These are phyloP conservation scores for Lepidium campestre DNA, from an alignment of 441 rosid genomes.

Conservation along the genomic window DNA sequence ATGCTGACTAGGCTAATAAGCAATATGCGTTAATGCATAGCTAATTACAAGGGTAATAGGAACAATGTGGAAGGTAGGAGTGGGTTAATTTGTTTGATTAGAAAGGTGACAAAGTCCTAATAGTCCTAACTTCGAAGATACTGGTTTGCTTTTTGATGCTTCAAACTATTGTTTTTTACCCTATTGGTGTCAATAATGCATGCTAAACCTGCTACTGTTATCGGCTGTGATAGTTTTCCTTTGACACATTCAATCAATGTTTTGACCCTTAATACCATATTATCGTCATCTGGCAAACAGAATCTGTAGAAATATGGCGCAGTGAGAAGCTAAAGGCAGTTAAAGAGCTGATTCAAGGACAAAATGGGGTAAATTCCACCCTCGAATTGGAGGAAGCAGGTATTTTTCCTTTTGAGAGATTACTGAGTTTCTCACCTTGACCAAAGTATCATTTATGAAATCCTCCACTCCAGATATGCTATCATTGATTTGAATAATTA, in stretches of 20 bases:
- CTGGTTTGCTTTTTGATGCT: neutral
- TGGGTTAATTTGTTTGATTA: neutral
- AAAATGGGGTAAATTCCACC: slow-evolving; percentile 45
- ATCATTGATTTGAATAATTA: neutral
- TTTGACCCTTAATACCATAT: neutral
- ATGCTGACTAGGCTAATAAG: neutral
- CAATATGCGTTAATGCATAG: neutral
- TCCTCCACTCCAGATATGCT: slow-evolving; percentile 8
- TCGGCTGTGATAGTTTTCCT: neutral
- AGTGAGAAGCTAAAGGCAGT: slow-evolving; percentile 69
- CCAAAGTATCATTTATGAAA: neutral
- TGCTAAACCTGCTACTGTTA: neutral
- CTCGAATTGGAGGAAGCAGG: slow-evolving; percentile 70
- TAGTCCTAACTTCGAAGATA: neutral
- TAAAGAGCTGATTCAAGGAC: slow-evolving; percentile 41
- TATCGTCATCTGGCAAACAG: slow-evolving; percentile 40
- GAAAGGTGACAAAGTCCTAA: neutral
- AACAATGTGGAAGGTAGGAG: neutral
- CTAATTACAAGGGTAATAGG: neutral
- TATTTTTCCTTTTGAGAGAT: slow-evolving; percentile 26
- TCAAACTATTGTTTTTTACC: neutral
- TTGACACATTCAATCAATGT: neutral
- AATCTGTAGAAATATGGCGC: slow-evolving; percentile 89
- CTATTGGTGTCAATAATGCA: neutral
- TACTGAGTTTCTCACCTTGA: slow-evolving; percentile 1